phyloP scores from a whole-genome alignment of 2,329 filamentous ascomycete species.

The Fusarium equiseti region DNA sequence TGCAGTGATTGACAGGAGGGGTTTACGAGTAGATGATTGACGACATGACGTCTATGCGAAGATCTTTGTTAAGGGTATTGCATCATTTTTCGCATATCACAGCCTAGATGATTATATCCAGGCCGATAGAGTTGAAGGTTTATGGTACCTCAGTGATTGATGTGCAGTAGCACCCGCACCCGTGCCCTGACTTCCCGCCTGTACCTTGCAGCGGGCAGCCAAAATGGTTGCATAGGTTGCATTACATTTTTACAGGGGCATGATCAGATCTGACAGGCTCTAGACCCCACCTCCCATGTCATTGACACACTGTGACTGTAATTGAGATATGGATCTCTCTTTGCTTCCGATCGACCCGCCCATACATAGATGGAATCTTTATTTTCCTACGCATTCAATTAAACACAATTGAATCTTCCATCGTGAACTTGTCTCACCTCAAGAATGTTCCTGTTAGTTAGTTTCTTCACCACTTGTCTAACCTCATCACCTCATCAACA shows the following conservation, averaged over 20 bases:
- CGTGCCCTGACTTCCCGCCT: background rate
- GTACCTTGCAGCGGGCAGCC: slow-evolving; percentile 34
- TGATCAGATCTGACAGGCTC: slow-evolving; percentile 26
- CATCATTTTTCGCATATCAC: slow-evolving; percentile 21
- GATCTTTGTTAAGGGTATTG: slow-evolving; percentile 1
- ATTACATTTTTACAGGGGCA: slow-evolving; percentile 20
- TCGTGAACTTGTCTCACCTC: slow-evolving; percentile 28
- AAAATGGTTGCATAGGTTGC: slow-evolving; percentile 31
- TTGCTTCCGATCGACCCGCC: slow-evolving; percentile 20
- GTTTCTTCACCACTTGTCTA: slow-evolving; percentile 5
- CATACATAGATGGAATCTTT: background rate
- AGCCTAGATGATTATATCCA: slow-evolving; percentile 7
- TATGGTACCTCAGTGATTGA: background rate
- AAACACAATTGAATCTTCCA: slow-evolving; percentile 9
- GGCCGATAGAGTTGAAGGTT: background rate
- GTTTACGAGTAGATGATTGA: slow-evolving; percentile 11
- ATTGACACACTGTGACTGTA: background rate
- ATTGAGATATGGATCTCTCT: background rate
- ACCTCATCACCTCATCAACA: slow-evolving; percentile 18
- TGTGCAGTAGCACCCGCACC: background rate
- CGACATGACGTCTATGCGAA: slow-evolving; percentile 24
- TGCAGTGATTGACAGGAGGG: background rate
- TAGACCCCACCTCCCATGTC: background rate
- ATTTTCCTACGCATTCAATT: slow-evolving; percentile 16
- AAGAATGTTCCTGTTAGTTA: slow-evolving; percentile 27